Base-by-base conservation (phyloP, 2,329 filamentous ascomycete species). In the Cladosporium velox region DNA sequence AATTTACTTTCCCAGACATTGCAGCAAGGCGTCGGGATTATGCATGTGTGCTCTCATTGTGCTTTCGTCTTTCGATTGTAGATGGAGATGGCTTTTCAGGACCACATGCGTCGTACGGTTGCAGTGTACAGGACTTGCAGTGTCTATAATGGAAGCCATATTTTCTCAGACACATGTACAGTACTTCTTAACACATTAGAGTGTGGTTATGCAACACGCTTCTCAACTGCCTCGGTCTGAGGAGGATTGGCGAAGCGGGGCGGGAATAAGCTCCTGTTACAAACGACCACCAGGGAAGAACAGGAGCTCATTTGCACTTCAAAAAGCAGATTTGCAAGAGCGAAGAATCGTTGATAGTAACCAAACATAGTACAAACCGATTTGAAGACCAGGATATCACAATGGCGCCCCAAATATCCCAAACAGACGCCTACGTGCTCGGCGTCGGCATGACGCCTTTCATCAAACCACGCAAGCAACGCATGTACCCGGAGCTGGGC, bases 381-480 rank as follows among this genome's bases (percentile, higher is more conserved):
- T 21, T 7, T 21, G 8, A 47, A 11, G 41, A 1, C 10, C 4
- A 47, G n/a, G 10, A 47, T 12, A 30, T 30, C 49, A 52, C 24
- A 15, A 58, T 58, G 55, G 32, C 55, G 12, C 32, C 55, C 32
- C 24, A 66, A 60, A 44, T 59, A 41, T 24, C 55, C n/a, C 57
- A 66, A 52, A 55, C 64, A 41, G 55, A 73, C 73, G 64, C 85
- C 84, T 98, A 97, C 84, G 91, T 98, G 77, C 88, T 98, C 68
- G 94, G 94, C 83, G 94, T 98, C 72, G 94, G 94, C 82, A 95
- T 98, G 91, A 98, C 94, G 82, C 96, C 96, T 81, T 98, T 98
- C 86, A 94, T 97, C 87, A 97, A 97, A 83, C 93, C 93, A 49
- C 88, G 93, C 66, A 92, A 92, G 77, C 93, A 93, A 78, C 91